Conservation (phyloP, 2,329 filamentous ascomycete species). For the Exophiala sp. region DNA sequence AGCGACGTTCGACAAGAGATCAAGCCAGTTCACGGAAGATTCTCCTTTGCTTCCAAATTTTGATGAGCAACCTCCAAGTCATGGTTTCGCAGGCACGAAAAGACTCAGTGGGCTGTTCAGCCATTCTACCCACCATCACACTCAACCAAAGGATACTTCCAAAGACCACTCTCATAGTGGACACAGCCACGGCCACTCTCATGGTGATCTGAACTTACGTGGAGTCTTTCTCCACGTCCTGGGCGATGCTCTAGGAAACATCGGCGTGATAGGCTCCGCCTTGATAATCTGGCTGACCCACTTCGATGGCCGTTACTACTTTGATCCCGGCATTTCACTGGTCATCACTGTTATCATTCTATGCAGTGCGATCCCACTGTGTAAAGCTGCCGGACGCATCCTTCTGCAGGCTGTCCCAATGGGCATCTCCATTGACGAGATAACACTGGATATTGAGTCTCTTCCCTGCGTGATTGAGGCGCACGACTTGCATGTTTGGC, state of each 20-base stretch:
- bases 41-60: no score
- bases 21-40: no score
- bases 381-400: slow-evolving; percentile 62
- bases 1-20: no score
- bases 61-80: no score
- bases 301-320: slow-evolving; percentile 76
- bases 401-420: slow-evolving; percentile 89
- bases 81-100: slow-evolving; percentile 13
- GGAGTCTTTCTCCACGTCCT: slow-evolving; percentile 62
- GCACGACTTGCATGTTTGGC: slow-evolving; percentile 96
- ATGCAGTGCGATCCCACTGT: slow-evolving; percentile 46
- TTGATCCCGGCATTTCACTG: slow-evolving; percentile 85
- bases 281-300: slow-evolving; percentile 87
- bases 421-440: slow-evolving; percentile 79
- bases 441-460: slow-evolving; percentile 81
- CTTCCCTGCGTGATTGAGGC: slow-evolving; percentile 83
- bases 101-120: slow-evolving; percentile 27
- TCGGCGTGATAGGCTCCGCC: slow-evolving; percentile 56
- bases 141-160: not conserved
- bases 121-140: no score
- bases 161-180: not conserved
- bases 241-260: slow-evolving; percentile 45
- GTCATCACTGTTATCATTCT: slow-evolving; percentile 79
- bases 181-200: slow-evolving; percentile 34
- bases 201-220: slow-evolving; percentile 79